A percentile compares a stretch with the other conserved stretches of the same genome.
These are phyloP conservation scores for Crataegus laevigata DNA, from an alignment of 306 rosid genomes.

Conservation along the genomic window DNA sequence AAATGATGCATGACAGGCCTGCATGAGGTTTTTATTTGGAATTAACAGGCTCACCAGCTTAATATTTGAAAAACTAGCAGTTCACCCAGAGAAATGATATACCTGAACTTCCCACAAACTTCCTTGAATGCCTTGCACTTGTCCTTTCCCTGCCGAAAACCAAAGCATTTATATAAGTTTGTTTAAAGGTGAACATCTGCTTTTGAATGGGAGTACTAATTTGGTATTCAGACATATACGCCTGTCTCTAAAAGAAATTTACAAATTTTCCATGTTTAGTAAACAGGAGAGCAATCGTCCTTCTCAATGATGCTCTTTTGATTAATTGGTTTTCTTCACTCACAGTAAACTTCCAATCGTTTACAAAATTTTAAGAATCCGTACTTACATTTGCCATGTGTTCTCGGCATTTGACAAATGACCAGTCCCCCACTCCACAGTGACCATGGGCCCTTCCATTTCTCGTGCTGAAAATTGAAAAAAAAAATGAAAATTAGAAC, in stretches of 20 bases:
- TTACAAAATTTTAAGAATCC: neutral
- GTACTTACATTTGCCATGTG: slow-evolving; percentile 64
- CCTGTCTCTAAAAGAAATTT: neutral
- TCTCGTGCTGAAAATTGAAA: slow-evolving; percentile 46
- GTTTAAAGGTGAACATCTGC: neutral
- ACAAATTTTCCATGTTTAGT: neutral
- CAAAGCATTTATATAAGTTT: neutral
- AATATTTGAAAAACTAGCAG: slow-evolving; percentile 19
- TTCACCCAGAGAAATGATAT: neutral
- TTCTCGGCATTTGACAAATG: slow-evolving; percentile 68
- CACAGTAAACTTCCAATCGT: neutral
- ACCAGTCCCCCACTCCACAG: slow-evolving; percentile 79
- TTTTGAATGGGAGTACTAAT: neutral
- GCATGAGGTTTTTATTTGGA: slow-evolving; percentile 22
- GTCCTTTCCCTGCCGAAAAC: slow-evolving; percentile 69
- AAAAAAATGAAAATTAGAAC: neutral
- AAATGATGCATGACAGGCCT: slow-evolving; percentile 96
- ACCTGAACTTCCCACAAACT: slow-evolving; percentile 63
- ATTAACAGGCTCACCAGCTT: neutral
- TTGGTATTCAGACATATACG: neutral
- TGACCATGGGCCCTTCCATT: slow-evolving; percentile 92
- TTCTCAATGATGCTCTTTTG: neutral
- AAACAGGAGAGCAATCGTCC: neutral
- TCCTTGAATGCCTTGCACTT: slow-evolving; percentile 77
- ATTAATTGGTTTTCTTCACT: neutral